Conservation (phyloP, 1,284 basidiomycete genomes). For the Microbotryum lychnidis-dioicae region DNA sequence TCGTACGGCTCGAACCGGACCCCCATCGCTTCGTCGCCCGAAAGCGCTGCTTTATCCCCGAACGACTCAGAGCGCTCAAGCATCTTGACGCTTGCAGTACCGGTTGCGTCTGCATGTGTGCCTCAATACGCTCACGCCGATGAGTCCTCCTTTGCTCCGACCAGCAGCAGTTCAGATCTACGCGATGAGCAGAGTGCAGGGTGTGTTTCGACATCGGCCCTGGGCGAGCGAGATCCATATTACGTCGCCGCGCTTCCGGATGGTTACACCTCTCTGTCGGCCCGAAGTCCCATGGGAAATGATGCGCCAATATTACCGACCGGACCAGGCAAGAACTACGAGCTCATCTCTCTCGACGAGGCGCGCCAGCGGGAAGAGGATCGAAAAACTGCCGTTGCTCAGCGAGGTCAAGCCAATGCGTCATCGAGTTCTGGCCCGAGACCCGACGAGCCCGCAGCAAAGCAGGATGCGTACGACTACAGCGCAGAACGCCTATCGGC, state of each 20-base stretch:
- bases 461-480: not conserved
- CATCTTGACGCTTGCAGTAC: too few species aligned
- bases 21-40: too few species aligned
- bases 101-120: not conserved
- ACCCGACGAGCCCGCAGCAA: not conserved
- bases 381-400: conserved; percentile 7
- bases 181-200: too few species aligned
- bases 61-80: too few species aligned
- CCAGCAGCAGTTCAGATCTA: too few species aligned
- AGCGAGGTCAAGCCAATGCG: conserved; percentile 4
- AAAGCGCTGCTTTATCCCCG: too few species aligned
- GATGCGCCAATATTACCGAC: not conserved
- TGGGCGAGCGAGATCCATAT: too few species aligned
- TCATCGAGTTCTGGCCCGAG: not conserved
- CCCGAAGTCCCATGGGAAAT: too few species aligned
- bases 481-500: conserved; percentile 6
- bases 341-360: conserved; percentile 29
- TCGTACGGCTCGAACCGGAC: too few species aligned
- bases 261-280: too few species aligned
- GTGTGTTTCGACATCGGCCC: too few species aligned
- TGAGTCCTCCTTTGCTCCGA: not conserved
- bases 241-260: too few species aligned
- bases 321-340: conserved; percentile 6
- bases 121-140: conserved; percentile 3
- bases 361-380: conserved; percentile 18